Base-by-base conservation (phyloP, 1,139 yeast species). In the Schizosaccharomyces versatilis region DNA sequence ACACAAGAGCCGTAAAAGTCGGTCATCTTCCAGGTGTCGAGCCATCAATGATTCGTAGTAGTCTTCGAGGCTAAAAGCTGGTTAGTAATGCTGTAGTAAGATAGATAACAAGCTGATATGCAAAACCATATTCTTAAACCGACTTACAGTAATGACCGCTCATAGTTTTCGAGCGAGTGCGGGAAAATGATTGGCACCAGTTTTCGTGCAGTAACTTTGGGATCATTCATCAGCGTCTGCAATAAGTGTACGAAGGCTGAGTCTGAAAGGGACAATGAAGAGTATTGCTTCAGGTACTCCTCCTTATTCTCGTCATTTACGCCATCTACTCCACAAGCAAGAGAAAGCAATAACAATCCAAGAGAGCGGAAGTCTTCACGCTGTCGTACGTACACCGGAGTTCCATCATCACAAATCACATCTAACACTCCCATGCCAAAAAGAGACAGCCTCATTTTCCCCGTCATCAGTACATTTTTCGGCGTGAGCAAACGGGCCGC, bases 21-120 rank as follows among this genome's bases (percentile, higher is more conserved):
- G 72, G 6, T 85, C 94, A 67, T 90, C 90, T 66, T 90, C 98
- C 39, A 88, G 70, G 66, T 90, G 97, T 54, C 76, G 73, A 36
- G 78, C 67, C 49, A 93, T 69, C 60, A 78, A 79, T 1, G 76
- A 69, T 65, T 86, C 95, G 60, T 79, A 71, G 60, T 69, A 74
- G 64, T 88, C 96, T 17, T 73, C 71, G 14, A 44, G 19, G 8
- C 47, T 41, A n/a, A 2, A 2, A 41, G 6, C 1, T 9, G 15
- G 47, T 41, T 41, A 41, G 47, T 24, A 6, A 8, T 41, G 15
- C 19, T 8, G 19, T n/a, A n/a, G 9, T 12, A 6, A 41, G 14
- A 8, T 1, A 14, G 19, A 6, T 9, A n/a, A n/a, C 15, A 41
- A 5, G 41, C 14, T 2, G 41, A 41, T 5, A 15, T 10, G 12